Conservation (phyloP, 2,329 filamentous ascomycete genomes). For the Colletotrichum musae region DNA sequence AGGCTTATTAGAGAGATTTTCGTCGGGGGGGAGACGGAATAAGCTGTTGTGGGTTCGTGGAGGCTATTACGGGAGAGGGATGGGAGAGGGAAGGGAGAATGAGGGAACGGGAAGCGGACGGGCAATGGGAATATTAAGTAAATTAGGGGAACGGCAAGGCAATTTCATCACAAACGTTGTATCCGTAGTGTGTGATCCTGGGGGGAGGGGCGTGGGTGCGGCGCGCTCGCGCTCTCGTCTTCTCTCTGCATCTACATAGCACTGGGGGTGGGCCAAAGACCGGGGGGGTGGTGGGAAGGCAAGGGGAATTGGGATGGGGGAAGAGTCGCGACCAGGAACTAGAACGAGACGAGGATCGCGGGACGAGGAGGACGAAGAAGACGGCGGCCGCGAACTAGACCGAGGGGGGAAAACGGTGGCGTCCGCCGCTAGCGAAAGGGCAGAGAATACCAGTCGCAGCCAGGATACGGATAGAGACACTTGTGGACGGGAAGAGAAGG, state of each 20-base stretch:
- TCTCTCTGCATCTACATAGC: slow-evolving; percentile 4
- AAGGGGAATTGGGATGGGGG: not conserved
- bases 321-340: slow-evolving; percentile 7
- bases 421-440: slow-evolving; percentile 34
- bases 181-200: slow-evolving; percentile 27
- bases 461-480: slow-evolving; percentile 1
- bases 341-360: slow-evolving; percentile 34
- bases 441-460: slow-evolving; percentile 1
- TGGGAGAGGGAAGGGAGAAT: slow-evolving; percentile 6
- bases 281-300: not conserved
- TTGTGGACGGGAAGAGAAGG: not conserved
- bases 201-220: slow-evolving; percentile 24
- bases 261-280: slow-evolving; percentile 22
- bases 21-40: slow-evolving; percentile 14
- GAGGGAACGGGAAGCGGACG: not conserved
- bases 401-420: slow-evolving; percentile 36
- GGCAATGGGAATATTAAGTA: slow-evolving; percentile 35
- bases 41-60: slow-evolving; percentile 38
- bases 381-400: slow-evolving; percentile 24
- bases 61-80: slow-evolving; percentile 37
- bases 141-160: slow-evolving; percentile 32
- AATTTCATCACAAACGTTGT: slow-evolving; percentile 40
- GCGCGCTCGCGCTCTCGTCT: slow-evolving; percentile 2
- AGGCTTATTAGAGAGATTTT: slow-evolving; percentile 17
- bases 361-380: slow-evolving; percentile 9